These are phyloP conservation scores for Blastobotrys americana DNA, from an alignment of 805 yeast genomes.

Conservation along the genomic window DNA sequence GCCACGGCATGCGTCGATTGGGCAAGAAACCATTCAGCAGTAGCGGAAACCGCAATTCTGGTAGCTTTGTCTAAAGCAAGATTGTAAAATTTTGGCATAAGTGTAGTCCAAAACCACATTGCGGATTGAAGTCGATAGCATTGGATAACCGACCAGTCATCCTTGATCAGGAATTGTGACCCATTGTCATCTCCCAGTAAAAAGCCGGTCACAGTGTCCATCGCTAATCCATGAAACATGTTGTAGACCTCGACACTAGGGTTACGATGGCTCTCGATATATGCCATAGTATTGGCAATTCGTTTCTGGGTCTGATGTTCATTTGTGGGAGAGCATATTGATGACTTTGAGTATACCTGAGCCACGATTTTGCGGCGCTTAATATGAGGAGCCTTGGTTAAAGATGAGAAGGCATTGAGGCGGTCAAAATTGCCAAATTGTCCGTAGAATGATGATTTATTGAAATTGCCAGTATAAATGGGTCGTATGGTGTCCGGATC, in stretches of 20 bases:
- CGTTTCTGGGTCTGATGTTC: constrained; percentile 32
- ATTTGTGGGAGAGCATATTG: constrained; percentile 30
- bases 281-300: constrained; percentile 27
- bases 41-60: constrained; percentile 31
- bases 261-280: constrained; percentile 18
- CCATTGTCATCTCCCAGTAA: constrained; percentile 48
- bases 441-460: constrained; percentile 48
- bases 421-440: constrained; percentile 54
- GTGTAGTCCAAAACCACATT: constrained; percentile 60
- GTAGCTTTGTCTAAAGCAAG: constrained; percentile 41
- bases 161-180: constrained; percentile 28
- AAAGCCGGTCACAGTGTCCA: constrained; percentile 60
- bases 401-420: constrained; percentile 51
- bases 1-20: constrained; percentile 18
- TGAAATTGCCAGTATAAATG: constrained; percentile 52
- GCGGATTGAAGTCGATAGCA: constrained; percentile 45
- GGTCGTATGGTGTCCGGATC: constrained; percentile 45
- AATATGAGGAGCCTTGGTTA: constrained; percentile 44
- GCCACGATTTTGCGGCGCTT: constrained; percentile 36
- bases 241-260: constrained; percentile 45
- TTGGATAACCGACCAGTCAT: constrained; percentile 39
- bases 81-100: constrained; percentile 47
- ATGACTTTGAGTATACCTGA: constrained; percentile 41
- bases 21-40: constrained; percentile 41
- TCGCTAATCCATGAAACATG: constrained; percentile 62